Evolutionary conservation across 2,329 filamentous ascomycete species (phyloP).

Genomic region (Scolecobasidium constrictum): DNA sequence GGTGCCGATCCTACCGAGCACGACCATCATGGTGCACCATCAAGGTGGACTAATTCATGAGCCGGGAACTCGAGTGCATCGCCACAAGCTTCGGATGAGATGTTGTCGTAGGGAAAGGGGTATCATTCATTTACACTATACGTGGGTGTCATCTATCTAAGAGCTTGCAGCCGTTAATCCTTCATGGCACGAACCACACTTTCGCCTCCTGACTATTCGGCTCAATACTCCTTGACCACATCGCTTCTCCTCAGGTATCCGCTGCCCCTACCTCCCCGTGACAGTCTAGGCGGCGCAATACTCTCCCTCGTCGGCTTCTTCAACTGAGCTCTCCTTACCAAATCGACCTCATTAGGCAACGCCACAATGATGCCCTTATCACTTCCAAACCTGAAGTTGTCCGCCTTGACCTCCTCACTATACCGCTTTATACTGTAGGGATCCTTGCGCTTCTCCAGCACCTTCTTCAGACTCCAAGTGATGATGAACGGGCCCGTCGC

Average conservation of each 20-base stretch:
- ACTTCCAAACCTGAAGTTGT: slow-evolving; percentile 94
- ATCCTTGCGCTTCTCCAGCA: slow-evolving; percentile 68
- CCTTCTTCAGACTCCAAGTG: slow-evolving; percentile 90
- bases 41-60: no score
- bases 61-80: no score
- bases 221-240: slow-evolving; percentile 68
- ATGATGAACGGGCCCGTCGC: slow-evolving; percentile 95
- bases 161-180: no score
- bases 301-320: slow-evolving; percentile 87
- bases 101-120: no score
- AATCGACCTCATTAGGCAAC: slow-evolving; percentile 93
- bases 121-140: no score
- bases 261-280: slow-evolving; percentile 13
- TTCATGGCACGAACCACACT: no score
- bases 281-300: slow-evolving; percentile 56
- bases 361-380: slow-evolving; percentile 98
- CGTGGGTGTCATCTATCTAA: no score
- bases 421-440: slow-evolving; percentile 97
- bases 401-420: slow-evolving; percentile 87
- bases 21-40: no score
- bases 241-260: slow-evolving; percentile 65
- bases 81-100: no score
- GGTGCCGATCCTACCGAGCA: no score
- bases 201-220: no score
- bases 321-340: slow-evolving; percentile 79